Evolutionary conservation across 75 land plant genomes (phyloP).

Genomic region (Larix kaempferi): DNA sequence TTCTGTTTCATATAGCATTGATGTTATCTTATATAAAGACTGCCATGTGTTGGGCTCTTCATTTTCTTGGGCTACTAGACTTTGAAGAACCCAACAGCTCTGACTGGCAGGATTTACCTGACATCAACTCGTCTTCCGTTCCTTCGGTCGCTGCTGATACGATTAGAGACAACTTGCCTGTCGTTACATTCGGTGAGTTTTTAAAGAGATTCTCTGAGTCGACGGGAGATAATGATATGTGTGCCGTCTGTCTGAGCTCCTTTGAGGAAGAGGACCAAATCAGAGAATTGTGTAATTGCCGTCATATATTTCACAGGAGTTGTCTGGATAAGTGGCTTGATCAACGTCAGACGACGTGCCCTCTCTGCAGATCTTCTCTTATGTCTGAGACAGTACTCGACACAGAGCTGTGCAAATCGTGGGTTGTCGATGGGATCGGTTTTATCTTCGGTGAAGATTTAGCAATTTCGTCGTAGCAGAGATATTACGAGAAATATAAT

Average conservation of each 20-base stretch:
- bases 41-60: slow-evolving; percentile 5
- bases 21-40: slow-evolving; percentile 25
- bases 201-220: background rate
- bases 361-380: slow-evolving; percentile 30
- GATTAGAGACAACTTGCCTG: slow-evolving; percentile 39
- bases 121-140: background rate
- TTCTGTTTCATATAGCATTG: background rate
- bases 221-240: slow-evolving; percentile 9
- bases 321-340: slow-evolving; percentile 45
- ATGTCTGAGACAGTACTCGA: background rate
- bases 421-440: background rate
- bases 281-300: slow-evolving; percentile 25
- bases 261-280: slow-evolving; percentile 18
- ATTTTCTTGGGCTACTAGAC: slow-evolving; percentile 28
- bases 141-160: slow-evolving; percentile 16
- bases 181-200: slow-evolving; percentile 28
- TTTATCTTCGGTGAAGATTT: background rate
- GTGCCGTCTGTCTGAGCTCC: slow-evolving; percentile 28
- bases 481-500: background rate
- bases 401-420: background rate
- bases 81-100: slow-evolving; percentile 22
- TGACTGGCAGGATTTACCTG: background rate
- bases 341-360: slow-evolving; percentile 32
- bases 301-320: slow-evolving; percentile 33
- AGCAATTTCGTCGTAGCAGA: background rate